phyloP scores from a whole-genome alignment of 179 eudicot genomes.

The Beta macrorhiza region DNA sequence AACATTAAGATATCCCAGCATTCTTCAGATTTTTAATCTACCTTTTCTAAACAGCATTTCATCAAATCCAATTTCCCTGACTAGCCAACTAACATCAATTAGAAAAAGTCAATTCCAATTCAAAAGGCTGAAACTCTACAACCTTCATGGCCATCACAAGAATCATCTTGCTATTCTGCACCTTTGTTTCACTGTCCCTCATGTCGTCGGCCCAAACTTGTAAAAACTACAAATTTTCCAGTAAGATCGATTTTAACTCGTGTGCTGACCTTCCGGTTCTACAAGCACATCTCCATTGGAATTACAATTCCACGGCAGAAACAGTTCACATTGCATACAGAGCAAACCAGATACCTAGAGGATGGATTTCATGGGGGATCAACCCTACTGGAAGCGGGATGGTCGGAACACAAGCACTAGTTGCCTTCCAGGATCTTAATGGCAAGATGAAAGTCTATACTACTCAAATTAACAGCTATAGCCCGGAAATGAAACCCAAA shows the following conservation, averaged over 20 bases:
- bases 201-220: slow-evolving; percentile 26
- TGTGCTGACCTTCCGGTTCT: slow-evolving; percentile 35
- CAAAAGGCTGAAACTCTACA: not conserved
- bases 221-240: slow-evolving; percentile 24
- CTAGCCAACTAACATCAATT: no score
- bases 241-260: slow-evolving; percentile 7
- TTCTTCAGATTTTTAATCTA: no score
- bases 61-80: not conserved
- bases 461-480: slow-evolving; percentile 25
- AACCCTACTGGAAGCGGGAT: slow-evolving; percentile 30
- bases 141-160: slow-evolving; percentile 16
- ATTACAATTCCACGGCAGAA: slow-evolving; percentile 14
- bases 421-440: slow-evolving; percentile 27
- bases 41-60: not conserved
- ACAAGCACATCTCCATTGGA: slow-evolving; percentile 32
- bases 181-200: not conserved
- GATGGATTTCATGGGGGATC: slow-evolving; percentile 43
- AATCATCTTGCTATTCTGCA: slow-evolving; percentile 5
- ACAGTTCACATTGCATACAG: slow-evolving; percentile 31
- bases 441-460: slow-evolving; percentile 28
- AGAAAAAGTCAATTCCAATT: no score
- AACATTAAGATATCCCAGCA: not conserved
- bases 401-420: slow-evolving; percentile 37
- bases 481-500: slow-evolving; percentile 27
- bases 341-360: slow-evolving; percentile 26